phyloP scores from a whole-genome alignment of 495 filamentous ascomycete species.

The Tetracladium setigerum region DNA sequence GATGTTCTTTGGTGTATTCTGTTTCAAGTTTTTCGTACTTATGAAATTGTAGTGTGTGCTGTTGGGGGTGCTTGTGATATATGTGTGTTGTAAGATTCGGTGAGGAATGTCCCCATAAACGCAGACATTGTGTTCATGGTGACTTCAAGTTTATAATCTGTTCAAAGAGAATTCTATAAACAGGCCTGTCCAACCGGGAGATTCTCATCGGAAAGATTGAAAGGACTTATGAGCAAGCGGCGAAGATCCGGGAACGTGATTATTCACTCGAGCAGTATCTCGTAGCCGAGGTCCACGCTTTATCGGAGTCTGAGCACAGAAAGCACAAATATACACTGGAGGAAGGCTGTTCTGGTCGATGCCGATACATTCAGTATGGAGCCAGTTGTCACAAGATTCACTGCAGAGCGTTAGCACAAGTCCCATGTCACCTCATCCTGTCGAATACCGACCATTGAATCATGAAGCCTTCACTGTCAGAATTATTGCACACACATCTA shows the following conservation, averaged over 20 bases:
- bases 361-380: constrained; percentile 73
- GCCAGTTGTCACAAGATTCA: constrained; percentile 80
- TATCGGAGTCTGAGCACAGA: constrained; percentile 68
- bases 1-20: too few relatives aligned
- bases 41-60: too few relatives aligned
- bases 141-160: too few relatives aligned
- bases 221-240: constrained; percentile 65
- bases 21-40: too few relatives aligned
- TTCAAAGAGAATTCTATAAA: too few relatives aligned
- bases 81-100: too few relatives aligned
- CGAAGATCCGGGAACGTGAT: constrained; percentile 32
- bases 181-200: too few relatives aligned
- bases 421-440: background rate
- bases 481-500: constrained; percentile 65
- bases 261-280: constrained; percentile 36
- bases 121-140: too few relatives aligned
- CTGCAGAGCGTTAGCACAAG: constrained; percentile 31
- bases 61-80: too few relatives aligned
- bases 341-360: constrained; percentile 59
- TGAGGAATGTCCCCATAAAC: too few relatives aligned
- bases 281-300: constrained; percentile 57
- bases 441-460: constrained; percentile 64
- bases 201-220: constrained; percentile 39
- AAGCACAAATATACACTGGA: constrained; percentile 71
- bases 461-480: constrained; percentile 64